phyloP scores from a whole-genome alignment of 2,329 filamentous ascomycete genomes.

The Ophiostoma tasmaniense region DNA sequence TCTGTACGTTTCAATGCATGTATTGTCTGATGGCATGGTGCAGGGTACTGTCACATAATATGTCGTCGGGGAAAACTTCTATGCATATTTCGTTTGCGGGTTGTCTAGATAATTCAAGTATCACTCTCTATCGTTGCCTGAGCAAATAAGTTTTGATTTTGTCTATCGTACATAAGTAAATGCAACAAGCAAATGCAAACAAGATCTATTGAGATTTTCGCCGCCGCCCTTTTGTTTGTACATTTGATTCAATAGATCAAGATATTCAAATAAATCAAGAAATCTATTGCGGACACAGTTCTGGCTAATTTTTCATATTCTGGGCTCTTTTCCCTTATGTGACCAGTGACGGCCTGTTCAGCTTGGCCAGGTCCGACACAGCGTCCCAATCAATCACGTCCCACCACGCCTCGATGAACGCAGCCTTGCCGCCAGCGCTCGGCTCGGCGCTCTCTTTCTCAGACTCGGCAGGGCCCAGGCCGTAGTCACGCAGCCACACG shows the following conservation, averaged over 20 bases:
- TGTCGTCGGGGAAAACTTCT: too few species aligned
- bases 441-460: constrained; percentile 33
- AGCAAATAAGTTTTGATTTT: background rate
- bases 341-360: constrained; percentile 23
- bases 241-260: background rate
- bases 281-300: background rate
- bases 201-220: background rate
- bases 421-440: constrained; percentile 58
- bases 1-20: too few species aligned
- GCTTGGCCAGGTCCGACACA: constrained; percentile 44
- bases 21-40: too few species aligned
- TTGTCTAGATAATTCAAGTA: too few species aligned
- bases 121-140: too few species aligned
- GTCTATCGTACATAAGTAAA: background rate
- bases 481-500: constrained; percentile 78
- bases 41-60: too few species aligned
- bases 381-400: constrained; percentile 73
- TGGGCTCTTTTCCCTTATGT: background rate
- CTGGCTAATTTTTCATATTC: background rate
- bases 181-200: background rate
- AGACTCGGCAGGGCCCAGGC: constrained; percentile 34
- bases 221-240: background rate
- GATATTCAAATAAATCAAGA: background rate
- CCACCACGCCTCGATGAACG: constrained; percentile 80
- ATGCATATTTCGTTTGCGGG: too few species aligned